These are phyloP conservation scores for Colletotrichum euphorbiae DNA, from an alignment of 2,329 filamentous ascomycete genomes.

Conservation along the genomic window DNA sequence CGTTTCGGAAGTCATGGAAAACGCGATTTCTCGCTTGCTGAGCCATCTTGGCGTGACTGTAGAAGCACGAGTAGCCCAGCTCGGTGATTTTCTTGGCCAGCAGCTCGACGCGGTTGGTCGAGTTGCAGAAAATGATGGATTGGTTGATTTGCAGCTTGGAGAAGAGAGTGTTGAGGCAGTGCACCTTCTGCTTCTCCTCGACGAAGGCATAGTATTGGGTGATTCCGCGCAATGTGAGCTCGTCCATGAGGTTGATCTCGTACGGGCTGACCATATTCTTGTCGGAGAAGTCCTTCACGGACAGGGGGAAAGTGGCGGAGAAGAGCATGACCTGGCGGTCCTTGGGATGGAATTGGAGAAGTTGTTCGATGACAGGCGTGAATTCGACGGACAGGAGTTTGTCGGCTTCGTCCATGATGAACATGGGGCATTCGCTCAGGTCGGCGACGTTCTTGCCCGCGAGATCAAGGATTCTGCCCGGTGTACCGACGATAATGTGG, in stretches of 20 bases:
- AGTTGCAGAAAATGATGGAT: conserved; percentile 99
- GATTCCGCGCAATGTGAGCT: conserved; percentile 96
- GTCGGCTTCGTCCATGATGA: conserved; percentile 99
- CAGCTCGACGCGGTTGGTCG: conserved; percentile 96
- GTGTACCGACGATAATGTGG: conserved; percentile 97
- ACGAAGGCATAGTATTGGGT: conserved; percentile 99
- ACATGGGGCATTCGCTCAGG: conserved; percentile 94
- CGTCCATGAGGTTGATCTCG: conserved; percentile 99
- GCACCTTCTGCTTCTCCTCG: conserved; percentile 99
- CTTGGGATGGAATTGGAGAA: conserved; percentile 94
- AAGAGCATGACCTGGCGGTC: conserved; percentile 99
- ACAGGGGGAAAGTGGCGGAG: conserved; percentile 95
- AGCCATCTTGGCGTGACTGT: conserved; percentile 98
- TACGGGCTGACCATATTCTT: conserved; percentile 97
- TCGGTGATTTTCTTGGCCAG: conserved; percentile 99
- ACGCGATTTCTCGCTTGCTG: conserved; percentile 97
- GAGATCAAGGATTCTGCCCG: conserved; percentile 94
- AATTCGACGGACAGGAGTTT: conserved; percentile 98
- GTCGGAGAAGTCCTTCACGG: conserved; percentile 97
- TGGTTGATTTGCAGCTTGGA: conserved; percentile 99
- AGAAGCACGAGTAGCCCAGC: conserved; percentile 98
- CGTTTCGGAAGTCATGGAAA: conserved; percentile 99
- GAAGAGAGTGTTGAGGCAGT: conserved; percentile 98
- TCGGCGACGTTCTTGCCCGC: conserved; percentile 97
- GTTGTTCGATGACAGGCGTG: conserved; percentile 95